phyloP scores from a whole-genome alignment of 805 yeast species.

The Candida schatavii region DNA sequence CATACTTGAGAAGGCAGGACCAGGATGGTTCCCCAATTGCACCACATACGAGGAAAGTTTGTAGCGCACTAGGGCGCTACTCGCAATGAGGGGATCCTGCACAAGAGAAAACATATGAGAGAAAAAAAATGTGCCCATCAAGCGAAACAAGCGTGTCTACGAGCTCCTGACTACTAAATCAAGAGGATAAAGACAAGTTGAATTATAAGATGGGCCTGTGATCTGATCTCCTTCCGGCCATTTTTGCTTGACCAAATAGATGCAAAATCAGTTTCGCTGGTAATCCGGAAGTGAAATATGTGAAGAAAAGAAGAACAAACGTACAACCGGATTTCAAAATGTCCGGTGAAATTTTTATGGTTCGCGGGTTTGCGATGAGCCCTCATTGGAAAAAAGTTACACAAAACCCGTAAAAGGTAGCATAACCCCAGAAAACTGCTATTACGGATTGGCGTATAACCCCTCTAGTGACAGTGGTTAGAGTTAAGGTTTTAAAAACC shows the following conservation, averaged over 20 bases:
- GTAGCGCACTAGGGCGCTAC: too few relatives aligned
- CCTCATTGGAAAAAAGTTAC: not conserved
- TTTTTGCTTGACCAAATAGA: conserved; percentile 45
- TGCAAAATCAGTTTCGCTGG: conserved; percentile 44
- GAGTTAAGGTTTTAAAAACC: too few relatives aligned
- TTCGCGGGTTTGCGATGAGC: not conserved
- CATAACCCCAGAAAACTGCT: too few relatives aligned
- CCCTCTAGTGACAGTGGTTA: too few relatives aligned
- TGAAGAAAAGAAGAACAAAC: conserved; percentile 16
- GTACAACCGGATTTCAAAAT: conserved; percentile 7
- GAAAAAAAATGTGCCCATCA: conserved; percentile 34
- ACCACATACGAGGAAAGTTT: too few relatives aligned
- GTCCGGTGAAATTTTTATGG: not conserved
- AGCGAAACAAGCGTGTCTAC: conserved; percentile 34
- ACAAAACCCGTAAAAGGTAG: too few relatives aligned
- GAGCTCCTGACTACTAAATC: not conserved
- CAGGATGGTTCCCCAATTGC: too few relatives aligned
- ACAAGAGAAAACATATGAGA: not conserved
- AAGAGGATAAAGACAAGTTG: conserved; percentile 9
- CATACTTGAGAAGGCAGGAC: too few relatives aligned
- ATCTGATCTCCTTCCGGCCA: conserved; percentile 46
- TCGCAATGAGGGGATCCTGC: too few relatives aligned
- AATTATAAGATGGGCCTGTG: conserved; percentile 31
- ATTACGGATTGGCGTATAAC: too few relatives aligned
- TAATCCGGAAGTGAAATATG: conserved; percentile 42